Percentiles rank a stretch among this genome's conserved stretches.
Evolutionary conservation across 805 yeast species (phyloP).

Genomic region (Kockiozyma suomiensis): DNA sequence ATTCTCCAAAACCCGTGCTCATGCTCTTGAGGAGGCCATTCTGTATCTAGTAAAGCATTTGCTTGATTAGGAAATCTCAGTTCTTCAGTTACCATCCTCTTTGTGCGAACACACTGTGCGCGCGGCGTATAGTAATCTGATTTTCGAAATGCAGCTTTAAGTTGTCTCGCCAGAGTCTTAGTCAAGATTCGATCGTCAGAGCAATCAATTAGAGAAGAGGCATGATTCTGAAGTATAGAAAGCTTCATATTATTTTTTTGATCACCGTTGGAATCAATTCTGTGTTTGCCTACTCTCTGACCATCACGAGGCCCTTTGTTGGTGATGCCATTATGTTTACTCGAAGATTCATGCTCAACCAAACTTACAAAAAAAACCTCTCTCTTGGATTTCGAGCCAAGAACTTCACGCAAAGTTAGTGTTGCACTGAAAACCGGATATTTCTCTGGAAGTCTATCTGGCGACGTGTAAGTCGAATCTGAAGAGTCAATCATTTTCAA

Average conservation of each 20-base stretch:
- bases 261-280: too few relatives aligned
- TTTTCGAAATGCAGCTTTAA: slow-evolving; percentile 8
- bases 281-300: too few relatives aligned
- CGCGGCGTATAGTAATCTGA: slow-evolving; percentile 15
- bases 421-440: slow-evolving; percentile 13
- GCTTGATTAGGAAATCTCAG: background rate
- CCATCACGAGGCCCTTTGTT: background rate
- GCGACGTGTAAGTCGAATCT: slow-evolving; percentile 17
- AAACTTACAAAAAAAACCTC: background rate
- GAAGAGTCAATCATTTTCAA: background rate
- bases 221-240: too few relatives aligned
- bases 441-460: slow-evolving; percentile 8
- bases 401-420: slow-evolving; percentile 1
- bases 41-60: background rate
- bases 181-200: slow-evolving; percentile 8
- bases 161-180: slow-evolving; percentile 4
- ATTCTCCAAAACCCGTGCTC: slow-evolving; percentile 28
- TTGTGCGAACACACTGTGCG: slow-evolving; percentile 9
- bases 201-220: too few relatives aligned
- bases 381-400: background rate
- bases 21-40: slow-evolving; percentile 13
- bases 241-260: too few relatives aligned
- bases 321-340: background rate
- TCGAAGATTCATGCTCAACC: background rate
- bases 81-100: background rate